phyloP scores from a whole-genome alignment of 2,329 filamentous ascomycete species.

The Aurifilum marmelostoma region DNA sequence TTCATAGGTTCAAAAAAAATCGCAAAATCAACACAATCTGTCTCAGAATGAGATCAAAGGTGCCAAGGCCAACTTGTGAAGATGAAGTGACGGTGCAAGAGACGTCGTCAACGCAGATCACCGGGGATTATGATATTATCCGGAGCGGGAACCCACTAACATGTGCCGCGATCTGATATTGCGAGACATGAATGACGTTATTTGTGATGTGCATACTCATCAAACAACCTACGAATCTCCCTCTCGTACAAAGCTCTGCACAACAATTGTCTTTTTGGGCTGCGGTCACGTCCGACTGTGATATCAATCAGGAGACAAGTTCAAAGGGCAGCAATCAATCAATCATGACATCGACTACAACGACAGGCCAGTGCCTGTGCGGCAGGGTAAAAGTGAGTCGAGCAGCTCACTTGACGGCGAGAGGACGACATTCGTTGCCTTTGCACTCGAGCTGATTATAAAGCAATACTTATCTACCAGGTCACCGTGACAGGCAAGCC shows the following conservation, averaged over 20 bases:
- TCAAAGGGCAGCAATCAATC: neutral
- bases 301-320: neutral
- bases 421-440: neutral
- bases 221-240: neutral
- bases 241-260: neutral
- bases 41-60: neutral
- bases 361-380: constrained; percentile 23
- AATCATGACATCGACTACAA: neutral
- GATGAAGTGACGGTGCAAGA: neutral
- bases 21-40: neutral
- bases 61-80: neutral
- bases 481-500: constrained; percentile 24
- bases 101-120: neutral
- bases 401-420: neutral
- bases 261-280: neutral
- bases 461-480: neutral
- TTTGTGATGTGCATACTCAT: neutral
- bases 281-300: neutral
- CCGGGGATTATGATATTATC: neutral
- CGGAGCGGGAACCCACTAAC: constrained; percentile 2
- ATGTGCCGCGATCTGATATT: neutral
- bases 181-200: constrained; percentile 5
- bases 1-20: neutral
- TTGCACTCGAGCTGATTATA: neutral
- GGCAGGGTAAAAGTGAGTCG: constrained; percentile 24